Conservation (phyloP, 1,284 basidiomycete genomes). For the Leccinum colubrinum region DNA sequence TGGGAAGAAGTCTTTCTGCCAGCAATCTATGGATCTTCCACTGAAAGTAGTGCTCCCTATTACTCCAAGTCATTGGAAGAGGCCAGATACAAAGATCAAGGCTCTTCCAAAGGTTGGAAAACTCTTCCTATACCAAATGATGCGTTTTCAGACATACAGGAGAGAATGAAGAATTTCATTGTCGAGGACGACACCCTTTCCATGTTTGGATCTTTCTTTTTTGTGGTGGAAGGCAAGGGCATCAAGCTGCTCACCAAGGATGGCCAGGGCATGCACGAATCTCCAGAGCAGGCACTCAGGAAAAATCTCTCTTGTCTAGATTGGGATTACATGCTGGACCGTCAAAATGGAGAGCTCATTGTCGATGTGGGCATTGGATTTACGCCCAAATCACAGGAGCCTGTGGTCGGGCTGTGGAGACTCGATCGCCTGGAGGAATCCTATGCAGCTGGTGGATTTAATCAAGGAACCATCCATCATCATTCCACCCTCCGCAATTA, state of each 20-base stretch:
- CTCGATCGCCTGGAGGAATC: background rate
- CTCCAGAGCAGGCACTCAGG: background rate
- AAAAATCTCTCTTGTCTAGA: constrained; percentile 2
- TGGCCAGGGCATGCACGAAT: background rate
- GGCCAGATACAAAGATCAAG: constrained; percentile 3
- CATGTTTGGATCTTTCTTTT: constrained; percentile 24
- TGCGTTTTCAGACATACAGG: background rate
- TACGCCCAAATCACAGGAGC: too few relatives aligned
- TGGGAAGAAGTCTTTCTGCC: constrained; percentile 14
- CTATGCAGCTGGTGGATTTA: background rate
- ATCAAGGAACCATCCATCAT: background rate
- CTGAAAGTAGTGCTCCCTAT: background rate
- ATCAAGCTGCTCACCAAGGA: constrained; percentile 20
- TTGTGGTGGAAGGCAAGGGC: constrained; percentile 10
- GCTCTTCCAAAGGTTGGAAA: background rate
- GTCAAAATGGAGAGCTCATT: constrained; percentile 9
- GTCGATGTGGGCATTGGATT: background rate
- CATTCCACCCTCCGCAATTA: background rate
- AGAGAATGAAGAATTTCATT: background rate
- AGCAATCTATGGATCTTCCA: background rate
- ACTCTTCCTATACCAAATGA: background rate
- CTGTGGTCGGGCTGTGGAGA: background rate
- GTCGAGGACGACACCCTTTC: background rate
- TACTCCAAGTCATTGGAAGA: background rate
- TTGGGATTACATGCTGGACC: constrained; percentile 15